phyloP scores from a whole-genome alignment of 768 basidiomycete species.

The Leccinum longicurvipes region DNA sequence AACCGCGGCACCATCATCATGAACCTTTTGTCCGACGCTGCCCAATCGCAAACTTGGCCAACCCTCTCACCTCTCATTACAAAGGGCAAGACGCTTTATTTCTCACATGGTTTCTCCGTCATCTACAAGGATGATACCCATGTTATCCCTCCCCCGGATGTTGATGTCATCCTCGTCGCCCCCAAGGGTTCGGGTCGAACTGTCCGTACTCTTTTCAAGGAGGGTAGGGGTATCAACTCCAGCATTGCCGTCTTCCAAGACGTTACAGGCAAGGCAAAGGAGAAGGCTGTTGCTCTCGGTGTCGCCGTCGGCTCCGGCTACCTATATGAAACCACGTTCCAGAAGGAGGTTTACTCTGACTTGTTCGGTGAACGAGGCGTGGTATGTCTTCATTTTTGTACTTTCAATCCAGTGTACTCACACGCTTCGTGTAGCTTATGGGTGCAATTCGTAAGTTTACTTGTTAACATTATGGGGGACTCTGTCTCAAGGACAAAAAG shows the following conservation, averaged over 20 bases:
- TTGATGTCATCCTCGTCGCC: slow-evolving; percentile 98
- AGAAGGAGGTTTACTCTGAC: slow-evolving; percentile 99
- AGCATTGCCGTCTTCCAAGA: slow-evolving; percentile 96
- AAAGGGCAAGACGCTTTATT: slow-evolving; percentile 99
- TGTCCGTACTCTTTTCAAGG: slow-evolving; percentile 99
- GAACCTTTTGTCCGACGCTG: slow-evolving; percentile 99
- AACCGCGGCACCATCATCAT: slow-evolving; percentile 96
- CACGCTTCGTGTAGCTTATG: slow-evolving; percentile 66
- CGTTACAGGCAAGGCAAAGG: slow-evolving; percentile 95
- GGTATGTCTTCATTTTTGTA: slow-evolving; percentile 47
- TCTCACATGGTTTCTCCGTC: slow-evolving; percentile 99
- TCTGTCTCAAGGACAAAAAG: slow-evolving; percentile 34
- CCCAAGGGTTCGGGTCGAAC: slow-evolving; percentile 99
- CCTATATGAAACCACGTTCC: slow-evolving; percentile 97
- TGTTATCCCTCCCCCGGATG: slow-evolving; percentile 85
- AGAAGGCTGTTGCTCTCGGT: slow-evolving; percentile 93
- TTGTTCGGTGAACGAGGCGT: slow-evolving; percentile 99
- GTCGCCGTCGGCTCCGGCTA: slow-evolving; percentile 96
- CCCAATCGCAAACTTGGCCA: slow-evolving; percentile 97
- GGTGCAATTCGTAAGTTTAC: slow-evolving; percentile 80
- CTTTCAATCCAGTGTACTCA: slow-evolving; percentile 4
- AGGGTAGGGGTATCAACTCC: slow-evolving; percentile 98
- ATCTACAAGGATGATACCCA: slow-evolving; percentile 98
- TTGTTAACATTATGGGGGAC: background rate
- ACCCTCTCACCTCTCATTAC: slow-evolving; percentile 90